A percentile compares a stretch with the other conserved stretches of the same genome.
Conservation (phyloP, 2,329 filamentous ascomycete genomes). For the Chaetoscypha palmicola region DNA sequence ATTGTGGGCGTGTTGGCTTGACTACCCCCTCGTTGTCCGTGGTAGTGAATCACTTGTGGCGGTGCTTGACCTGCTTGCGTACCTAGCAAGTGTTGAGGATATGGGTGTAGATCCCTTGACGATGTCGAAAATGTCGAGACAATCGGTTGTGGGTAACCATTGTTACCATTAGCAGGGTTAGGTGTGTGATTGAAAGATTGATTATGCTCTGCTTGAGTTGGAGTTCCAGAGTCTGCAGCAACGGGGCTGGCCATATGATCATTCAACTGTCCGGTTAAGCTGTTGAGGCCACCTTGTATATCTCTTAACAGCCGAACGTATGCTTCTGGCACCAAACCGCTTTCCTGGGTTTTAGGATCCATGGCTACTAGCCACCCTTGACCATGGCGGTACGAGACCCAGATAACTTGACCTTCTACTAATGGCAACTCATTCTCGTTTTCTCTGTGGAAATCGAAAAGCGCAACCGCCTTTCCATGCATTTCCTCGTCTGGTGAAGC, state of each 20-base stretch:
- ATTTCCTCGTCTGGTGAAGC: slow-evolving; percentile 95
- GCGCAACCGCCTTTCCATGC: slow-evolving; percentile 89
- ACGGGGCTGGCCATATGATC: slow-evolving; percentile 42
- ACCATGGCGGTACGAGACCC: slow-evolving; percentile 91
- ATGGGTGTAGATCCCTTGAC: slow-evolving; percentile 61
- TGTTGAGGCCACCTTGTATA: slow-evolving; percentile 83
- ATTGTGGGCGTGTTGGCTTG: slow-evolving; percentile 57
- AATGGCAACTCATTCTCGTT: slow-evolving; percentile 95
- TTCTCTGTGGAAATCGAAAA: slow-evolving; percentile 91
- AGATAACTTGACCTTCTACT: slow-evolving; percentile 90
- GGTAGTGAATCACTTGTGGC: slow-evolving; percentile 61
- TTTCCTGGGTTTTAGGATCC: slow-evolving; percentile 89
- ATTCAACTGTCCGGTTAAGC: slow-evolving; percentile 54
- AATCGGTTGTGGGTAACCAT: slow-evolving; percentile 62
- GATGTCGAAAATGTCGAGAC: slow-evolving; percentile 65
- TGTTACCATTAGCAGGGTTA: slow-evolving; percentile 37
- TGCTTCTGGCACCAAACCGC: slow-evolving; percentile 89
- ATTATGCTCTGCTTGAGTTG: slow-evolving; percentile 54
- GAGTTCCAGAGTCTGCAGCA: slow-evolving; percentile 52
- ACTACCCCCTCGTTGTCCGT: slow-evolving; percentile 60
- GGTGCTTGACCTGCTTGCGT: slow-evolving; percentile 55
- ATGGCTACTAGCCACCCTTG: slow-evolving; percentile 97
- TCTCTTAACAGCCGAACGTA: slow-evolving; percentile 89
- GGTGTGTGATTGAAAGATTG: slow-evolving; percentile 41
- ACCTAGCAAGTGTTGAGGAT: slow-evolving; percentile 58